phyloP scores from a whole-genome alignment of 805 yeast genomes.

The Teunomyces stri region DNA sequence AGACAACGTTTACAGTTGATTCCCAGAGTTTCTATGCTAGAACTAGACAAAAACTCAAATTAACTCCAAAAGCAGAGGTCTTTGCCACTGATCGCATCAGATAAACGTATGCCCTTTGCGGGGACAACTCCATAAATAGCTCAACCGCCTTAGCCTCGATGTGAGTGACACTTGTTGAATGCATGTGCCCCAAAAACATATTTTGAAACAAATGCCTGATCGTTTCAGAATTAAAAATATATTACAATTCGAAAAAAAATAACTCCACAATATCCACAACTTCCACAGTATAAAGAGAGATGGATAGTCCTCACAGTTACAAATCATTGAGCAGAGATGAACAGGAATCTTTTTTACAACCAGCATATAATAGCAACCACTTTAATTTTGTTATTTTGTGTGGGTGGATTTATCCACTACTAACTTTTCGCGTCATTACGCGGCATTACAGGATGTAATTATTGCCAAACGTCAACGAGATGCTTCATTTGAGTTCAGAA shows the following conservation, averaged over 20 bases:
- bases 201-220: not conserved
- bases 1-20: too few relatives aligned
- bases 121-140: not conserved
- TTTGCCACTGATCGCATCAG: not conserved
- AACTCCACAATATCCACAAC: not conserved
- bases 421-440: not conserved
- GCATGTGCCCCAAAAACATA: not conserved
- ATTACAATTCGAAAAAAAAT: not conserved
- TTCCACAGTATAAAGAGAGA: not conserved
- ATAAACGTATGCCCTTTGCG: not conserved
- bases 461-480: not conserved
- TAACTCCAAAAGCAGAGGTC: too few relatives aligned
- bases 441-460: not conserved
- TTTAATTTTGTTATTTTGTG: not conserved
- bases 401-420: slow-evolving; percentile 1
- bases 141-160: not conserved
- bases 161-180: not conserved
- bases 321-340: not conserved
- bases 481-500: slow-evolving; percentile 10
- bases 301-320: not conserved
- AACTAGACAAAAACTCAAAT: too few relatives aligned
- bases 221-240: not conserved
- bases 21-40: too few relatives aligned
- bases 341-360: not conserved
- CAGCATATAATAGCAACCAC: not conserved